These are phyloP conservation scores for Paecilomyces formosus DNA, from an alignment of 2,329 filamentous ascomycete genomes.

Conservation along the genomic window DNA sequence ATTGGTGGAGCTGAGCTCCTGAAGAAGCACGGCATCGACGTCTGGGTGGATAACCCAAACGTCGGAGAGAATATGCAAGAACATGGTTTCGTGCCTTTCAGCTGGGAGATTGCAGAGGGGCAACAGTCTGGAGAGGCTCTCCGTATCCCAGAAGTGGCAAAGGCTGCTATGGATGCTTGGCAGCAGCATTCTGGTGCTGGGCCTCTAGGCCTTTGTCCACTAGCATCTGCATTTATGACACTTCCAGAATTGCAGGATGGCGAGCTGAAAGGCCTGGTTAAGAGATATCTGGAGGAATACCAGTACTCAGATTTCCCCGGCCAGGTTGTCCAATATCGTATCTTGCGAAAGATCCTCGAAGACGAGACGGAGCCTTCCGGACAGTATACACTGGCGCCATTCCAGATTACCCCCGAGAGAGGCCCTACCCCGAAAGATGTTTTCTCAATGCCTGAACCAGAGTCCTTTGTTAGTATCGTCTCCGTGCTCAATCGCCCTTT, in stretches of 20 bases:
- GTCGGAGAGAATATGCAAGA: conserved; percentile 34
- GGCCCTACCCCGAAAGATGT: conserved; percentile 8
- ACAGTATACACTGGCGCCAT: not conserved
- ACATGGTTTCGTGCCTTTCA: conserved; percentile 10
- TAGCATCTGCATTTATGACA: conserved; percentile 2
- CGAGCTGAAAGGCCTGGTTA: not conserved
- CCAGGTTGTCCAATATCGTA: not conserved
- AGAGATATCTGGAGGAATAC: not conserved
- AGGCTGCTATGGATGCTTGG: conserved; percentile 4
- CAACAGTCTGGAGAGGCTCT: conserved; percentile 1
- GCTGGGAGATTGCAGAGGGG: conserved; percentile 2
- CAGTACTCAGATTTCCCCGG: not conserved
- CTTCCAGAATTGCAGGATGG: not conserved
- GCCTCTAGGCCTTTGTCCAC: conserved; percentile 1
- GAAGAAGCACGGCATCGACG: conserved; percentile 24
- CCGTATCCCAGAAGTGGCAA: not conserved
- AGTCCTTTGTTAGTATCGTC: conserved; percentile 20
- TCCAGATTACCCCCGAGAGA: not conserved
- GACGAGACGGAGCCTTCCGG: not conserved
- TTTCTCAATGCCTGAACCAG: conserved; percentile 9
- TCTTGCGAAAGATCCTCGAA: not conserved
- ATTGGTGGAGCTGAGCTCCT: conserved; percentile 34
- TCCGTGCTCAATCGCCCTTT: conserved; percentile 20
- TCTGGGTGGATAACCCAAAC: conserved; percentile 25
- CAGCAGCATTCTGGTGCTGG: conserved; percentile 3